Conservation (phyloP, 441 rosid genomes). For the Populus hybrid region DNA sequence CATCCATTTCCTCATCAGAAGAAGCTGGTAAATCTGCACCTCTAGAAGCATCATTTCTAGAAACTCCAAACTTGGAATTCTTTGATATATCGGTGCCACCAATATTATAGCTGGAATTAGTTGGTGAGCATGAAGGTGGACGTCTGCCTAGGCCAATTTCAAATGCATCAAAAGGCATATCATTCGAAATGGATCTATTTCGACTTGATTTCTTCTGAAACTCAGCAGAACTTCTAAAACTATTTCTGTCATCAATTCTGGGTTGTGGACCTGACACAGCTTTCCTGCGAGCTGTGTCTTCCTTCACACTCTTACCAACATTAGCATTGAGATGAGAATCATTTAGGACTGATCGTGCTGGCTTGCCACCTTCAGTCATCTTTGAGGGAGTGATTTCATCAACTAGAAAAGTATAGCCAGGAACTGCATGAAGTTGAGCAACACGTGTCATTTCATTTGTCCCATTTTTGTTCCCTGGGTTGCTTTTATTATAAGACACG, state of each 20-base stretch:
- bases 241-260: slow-evolving; percentile 15
- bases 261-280: slow-evolving; percentile 32
- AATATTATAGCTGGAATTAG: slow-evolving; percentile 14
- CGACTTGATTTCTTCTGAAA: slow-evolving; percentile 23
- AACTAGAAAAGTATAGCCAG: slow-evolving; percentile 44
- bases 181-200: slow-evolving; percentile 37
- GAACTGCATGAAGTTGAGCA: slow-evolving; percentile 45
- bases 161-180: slow-evolving; percentile 35
- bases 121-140: slow-evolving; percentile 25
- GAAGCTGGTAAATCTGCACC: slow-evolving; percentile 48
- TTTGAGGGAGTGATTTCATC: slow-evolving; percentile 34
- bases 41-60: slow-evolving; percentile 36
- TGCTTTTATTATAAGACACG: slow-evolving; percentile 38
- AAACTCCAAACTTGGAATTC: slow-evolving; percentile 28
- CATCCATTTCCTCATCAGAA: slow-evolving; percentile 71
- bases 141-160: slow-evolving; percentile 29
- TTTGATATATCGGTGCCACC: slow-evolving; percentile 17
- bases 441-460: slow-evolving; percentile 37
- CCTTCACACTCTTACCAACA: slow-evolving; percentile 24
- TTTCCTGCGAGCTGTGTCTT: slow-evolving; percentile 28
- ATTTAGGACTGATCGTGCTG: slow-evolving; percentile 18
- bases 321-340: slow-evolving; percentile 20
- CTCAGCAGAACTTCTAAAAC: slow-evolving; percentile 22
- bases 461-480: slow-evolving; percentile 34
- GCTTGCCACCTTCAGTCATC: slow-evolving; percentile 26